A percentile compares a stretch with the other conserved stretches of the same genome.
Conservation (phyloP, 495 filamentous ascomycete genomes). For the Massariosphaeria phaeospora region DNA sequence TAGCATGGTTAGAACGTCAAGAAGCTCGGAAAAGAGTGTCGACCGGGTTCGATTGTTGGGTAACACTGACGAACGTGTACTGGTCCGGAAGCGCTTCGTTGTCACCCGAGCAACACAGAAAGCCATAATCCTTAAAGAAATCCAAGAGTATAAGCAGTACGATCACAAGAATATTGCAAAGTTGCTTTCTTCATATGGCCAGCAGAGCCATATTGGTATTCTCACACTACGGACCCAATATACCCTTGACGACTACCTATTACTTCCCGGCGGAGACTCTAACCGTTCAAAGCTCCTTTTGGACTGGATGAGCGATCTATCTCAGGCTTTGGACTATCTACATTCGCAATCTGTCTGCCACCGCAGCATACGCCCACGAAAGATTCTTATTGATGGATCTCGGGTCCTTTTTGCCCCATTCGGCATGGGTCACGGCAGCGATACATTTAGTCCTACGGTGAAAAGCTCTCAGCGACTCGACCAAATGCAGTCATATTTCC, state of each 20-base stretch:
- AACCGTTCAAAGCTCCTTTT: slow-evolving; percentile 29
- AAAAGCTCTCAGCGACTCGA: slow-evolving; percentile 12
- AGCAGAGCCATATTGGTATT: slow-evolving; percentile 26
- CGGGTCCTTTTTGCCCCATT: slow-evolving; percentile 31
- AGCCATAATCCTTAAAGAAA: slow-evolving; percentile 23
- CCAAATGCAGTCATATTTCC: slow-evolving; percentile 21
- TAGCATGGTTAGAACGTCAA: slow-evolving; percentile 17
- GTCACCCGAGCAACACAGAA: slow-evolving; percentile 25
- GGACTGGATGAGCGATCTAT: slow-evolving; percentile 35
- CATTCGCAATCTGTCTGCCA: slow-evolving; percentile 31
- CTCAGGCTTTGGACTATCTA: slow-evolving; percentile 32
- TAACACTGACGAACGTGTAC: slow-evolving; percentile 23
- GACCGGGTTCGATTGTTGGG: slow-evolving; percentile 30
- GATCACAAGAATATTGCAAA: slow-evolving; percentile 33
- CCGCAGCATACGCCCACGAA: slow-evolving; percentile 29
- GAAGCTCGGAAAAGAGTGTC: slow-evolving; percentile 24
- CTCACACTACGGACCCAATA: slow-evolving; percentile 29
- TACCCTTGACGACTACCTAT: slow-evolving; percentile 31
- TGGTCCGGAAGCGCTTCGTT: slow-evolving; percentile 32
- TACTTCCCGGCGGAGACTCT: slow-evolving; percentile 11
- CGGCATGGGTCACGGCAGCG: slow-evolving; percentile 20
- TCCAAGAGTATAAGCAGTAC: slow-evolving; percentile 25
- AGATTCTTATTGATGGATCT: slow-evolving; percentile 34
- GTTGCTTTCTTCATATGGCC: slow-evolving; percentile 31
- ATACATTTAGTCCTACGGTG: slow-evolving; percentile 12